Base-by-base conservation (phyloP, 352 stramenopile species). In the Thalassiosira gravida region DNA sequence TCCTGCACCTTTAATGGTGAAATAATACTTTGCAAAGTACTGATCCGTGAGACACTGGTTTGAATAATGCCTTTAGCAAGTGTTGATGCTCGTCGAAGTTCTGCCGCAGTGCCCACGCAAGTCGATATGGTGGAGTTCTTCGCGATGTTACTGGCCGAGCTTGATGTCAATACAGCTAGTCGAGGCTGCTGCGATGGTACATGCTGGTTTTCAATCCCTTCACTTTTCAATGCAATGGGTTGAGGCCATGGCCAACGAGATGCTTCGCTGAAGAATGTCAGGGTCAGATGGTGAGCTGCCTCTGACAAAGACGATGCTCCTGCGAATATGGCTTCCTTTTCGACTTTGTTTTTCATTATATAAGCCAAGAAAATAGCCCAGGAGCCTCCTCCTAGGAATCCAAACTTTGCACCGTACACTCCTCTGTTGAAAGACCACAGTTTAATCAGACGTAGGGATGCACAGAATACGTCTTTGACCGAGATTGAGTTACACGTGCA, bases 371-470 rank as follows among this genome's bases (percentile, higher is more conserved):
- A 52, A 11, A 80, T 56, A 29, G 72, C 55, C 62, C 64, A 80
- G 13, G 56, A 63, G 30, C 56, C 63, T 46, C 72, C 72, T 29
- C 64, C 55, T 16, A 80, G n/a, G 30, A 55, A 80, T 35, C 72
- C 72, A 61, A 30, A 47, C 13, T 27, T 59, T n/a, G 63, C 27
- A 47, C 72, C 72, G 39, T 80, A 80, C 16, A 80, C 58, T 13
- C 39, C 14, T 61, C 64, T 37, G 13, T 72, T 58, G 16, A 46
- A 67, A 6, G 72, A 63, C 72, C 72, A 80, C 11, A 76, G 22
- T 49, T 80, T 80, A 39, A 76, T 63, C 6, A 80, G 20, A 14
- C 72, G 50, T n/a, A 80, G 24, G 14, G 57, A 53, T 49, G 58
- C 72, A 29, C 46, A 20, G 35, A 76, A 80, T 11, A 61, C 47